These are phyloP conservation scores for Tilletia walkeri DNA, from an alignment of 1,284 basidiomycete species.

Conservation along the genomic window DNA sequence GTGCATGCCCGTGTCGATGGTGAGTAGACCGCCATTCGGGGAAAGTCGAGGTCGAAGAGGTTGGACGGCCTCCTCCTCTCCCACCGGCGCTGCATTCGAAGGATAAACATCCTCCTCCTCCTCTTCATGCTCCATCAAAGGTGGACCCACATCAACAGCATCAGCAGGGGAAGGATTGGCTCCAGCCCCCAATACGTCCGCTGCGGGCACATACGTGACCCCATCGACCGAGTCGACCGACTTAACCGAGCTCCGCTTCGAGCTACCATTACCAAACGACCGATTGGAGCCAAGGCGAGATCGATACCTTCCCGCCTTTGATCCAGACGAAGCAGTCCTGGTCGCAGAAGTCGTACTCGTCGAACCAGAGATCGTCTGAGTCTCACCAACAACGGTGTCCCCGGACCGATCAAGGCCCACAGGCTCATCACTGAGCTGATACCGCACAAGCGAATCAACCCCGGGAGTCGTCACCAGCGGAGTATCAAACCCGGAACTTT, in stretches of 20 bases:
- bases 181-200: not conserved
- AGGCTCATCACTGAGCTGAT: slow-evolving; percentile 12
- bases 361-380: not conserved
- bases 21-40: not conserved
- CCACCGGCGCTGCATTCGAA: too few relatives aligned
- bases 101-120: not conserved
- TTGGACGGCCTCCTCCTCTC: not conserved
- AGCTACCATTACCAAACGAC: not conserved
- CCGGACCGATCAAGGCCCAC: not conserved
- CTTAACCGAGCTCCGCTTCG: not conserved
- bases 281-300: slow-evolving; percentile 2
- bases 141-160: not conserved
- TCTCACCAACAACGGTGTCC: not conserved
- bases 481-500: not conserved
- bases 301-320: not conserved
- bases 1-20: not conserved
- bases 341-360: not conserved
- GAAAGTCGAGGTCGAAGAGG: not conserved
- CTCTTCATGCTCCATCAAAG: not conserved
- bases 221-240: not conserved
- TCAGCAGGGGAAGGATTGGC: not conserved
- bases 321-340: not conserved
- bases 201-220: not conserved
- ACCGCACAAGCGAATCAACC: not conserved
- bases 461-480: not conserved